phyloP scores from a whole-genome alignment of 441 rosid species.

The Syzygium malaccense region DNA sequence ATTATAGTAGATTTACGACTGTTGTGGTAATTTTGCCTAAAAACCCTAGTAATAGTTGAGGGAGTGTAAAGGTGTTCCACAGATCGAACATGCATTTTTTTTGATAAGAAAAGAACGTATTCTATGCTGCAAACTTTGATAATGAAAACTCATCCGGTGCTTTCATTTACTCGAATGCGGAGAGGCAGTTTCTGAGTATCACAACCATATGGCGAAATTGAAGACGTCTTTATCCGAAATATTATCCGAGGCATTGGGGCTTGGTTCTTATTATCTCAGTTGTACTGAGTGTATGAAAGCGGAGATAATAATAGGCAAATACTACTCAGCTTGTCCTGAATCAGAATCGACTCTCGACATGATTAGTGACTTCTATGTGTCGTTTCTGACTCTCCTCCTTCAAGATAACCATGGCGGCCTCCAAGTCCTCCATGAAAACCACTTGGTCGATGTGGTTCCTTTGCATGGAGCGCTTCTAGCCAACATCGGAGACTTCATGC shows the following conservation, averaged over 20 bases:
- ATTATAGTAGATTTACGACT: too few species aligned
- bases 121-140: not conserved
- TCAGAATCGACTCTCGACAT: slow-evolving; percentile 30
- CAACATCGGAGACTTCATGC: slow-evolving; percentile 56
- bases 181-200: slow-evolving; percentile 33
- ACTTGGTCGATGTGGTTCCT: slow-evolving; percentile 5
- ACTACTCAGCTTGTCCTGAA: slow-evolving; percentile 51
- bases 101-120: not conserved
- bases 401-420: slow-evolving; percentile 10
- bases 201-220: slow-evolving; percentile 21
- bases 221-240: slow-evolving; percentile 22
- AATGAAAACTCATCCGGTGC: not conserved
- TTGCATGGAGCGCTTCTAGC: slow-evolving; percentile 18
- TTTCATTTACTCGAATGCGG: slow-evolving; percentile 5
- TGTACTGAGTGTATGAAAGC: slow-evolving; percentile 45
- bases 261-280: slow-evolving; percentile 22
- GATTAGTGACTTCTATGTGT: not conserved
- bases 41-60: not conserved
- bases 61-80: not conserved
- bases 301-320: slow-evolving; percentile 33
- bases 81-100: not conserved
- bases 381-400: slow-evolving; percentile 6
- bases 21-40: too few species aligned
- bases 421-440: slow-evolving; percentile 3
- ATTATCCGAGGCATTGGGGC: slow-evolving; percentile 43